These are phyloP conservation scores for Henckelia pumila DNA, from an alignment of 257 asterid genomes.

Conservation along the genomic window DNA sequence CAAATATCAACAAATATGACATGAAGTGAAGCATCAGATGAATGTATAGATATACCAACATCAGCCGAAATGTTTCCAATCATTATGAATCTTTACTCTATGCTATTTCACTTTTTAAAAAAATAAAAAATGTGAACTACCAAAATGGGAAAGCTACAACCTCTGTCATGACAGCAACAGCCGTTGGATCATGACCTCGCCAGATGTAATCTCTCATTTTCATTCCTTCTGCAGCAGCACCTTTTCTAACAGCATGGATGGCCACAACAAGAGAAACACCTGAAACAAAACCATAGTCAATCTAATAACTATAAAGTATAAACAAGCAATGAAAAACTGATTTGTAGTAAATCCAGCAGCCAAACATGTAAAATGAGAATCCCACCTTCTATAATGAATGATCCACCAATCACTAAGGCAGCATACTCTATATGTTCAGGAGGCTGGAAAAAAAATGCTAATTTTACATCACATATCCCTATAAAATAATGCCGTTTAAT, in stretches of 20 bases:
- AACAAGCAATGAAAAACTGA: neutral
- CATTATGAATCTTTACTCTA: neutral
- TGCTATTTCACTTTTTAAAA: neutral
- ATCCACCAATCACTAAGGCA: constrained; percentile 93
- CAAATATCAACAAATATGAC: constrained; percentile 1
- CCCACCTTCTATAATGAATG: constrained; percentile 88
- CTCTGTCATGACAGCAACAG: constrained; percentile 99
- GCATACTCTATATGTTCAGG: constrained; percentile 92
- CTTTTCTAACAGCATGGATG: constrained; percentile 79
- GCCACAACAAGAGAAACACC: constrained; percentile 96
- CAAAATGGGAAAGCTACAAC: constrained; percentile 38
- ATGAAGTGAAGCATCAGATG: constrained; percentile 1
- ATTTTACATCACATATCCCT: constrained; percentile 17
- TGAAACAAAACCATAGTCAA: constrained; percentile 31
- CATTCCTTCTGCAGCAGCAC: constrained; percentile 99
- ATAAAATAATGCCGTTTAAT: constrained; percentile 19
- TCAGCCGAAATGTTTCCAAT: constrained; percentile 10
- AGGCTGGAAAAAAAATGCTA: constrained; percentile 52
- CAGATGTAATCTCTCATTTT: constrained; percentile 84
- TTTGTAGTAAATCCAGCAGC: constrained; percentile 13
- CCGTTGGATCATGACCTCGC: constrained; percentile 98
- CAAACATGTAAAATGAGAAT: constrained; percentile 15
- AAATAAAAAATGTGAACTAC: constrained; percentile 14
- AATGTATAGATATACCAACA: neutral
- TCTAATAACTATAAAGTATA: constrained; percentile 10